Base-by-base conservation (phyloP, 2,329 filamentous ascomycete genomes). In the Helotiales sp. region DNA sequence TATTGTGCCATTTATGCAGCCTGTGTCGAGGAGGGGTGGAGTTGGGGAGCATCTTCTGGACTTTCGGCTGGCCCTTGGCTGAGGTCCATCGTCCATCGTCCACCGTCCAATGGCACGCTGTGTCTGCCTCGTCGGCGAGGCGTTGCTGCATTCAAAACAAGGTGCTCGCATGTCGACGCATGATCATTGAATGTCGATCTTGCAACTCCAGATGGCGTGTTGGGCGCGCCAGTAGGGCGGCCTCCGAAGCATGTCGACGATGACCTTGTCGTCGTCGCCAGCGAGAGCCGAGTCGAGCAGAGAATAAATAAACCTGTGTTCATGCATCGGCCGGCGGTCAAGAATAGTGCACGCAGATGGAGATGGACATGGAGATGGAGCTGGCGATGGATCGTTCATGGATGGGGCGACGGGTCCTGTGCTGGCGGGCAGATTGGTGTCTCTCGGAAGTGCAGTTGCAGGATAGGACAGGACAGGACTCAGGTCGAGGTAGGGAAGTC, bases 111-210 rank as follows among this genome's bases (percentile, higher is more conserved):
- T 61, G 31, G 47, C 22, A 36, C 22, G 27, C 49, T 17, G 36
- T 52, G 55, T 54, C 49, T 52, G 55, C 55, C 53, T 56, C 49
- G 53, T 46, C 24, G 10, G 36, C 38, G 33, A 58, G 56, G 56
- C 56, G 56, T 44, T 46, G n/a, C 30, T 54, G 51, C 38, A 57
- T 54, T 57, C 29, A 55, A 57, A 59, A 55, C 58, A 57, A 61
- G 56, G 58, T 66, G 65, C 62, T 66, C 64, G 64, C 66, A 67
- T 67, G 66, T 66, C 64, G 63, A 65, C 64, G 64, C 66, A 67
- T 67, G 66, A 67, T 65, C 64, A 65, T 34, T 54, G 44, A 50
- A 54, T 62, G 66, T 51, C 63, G 66, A 66, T 67, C 66, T 57
- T 57, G 60, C 53, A 59, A 55, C 53, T 61, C 30, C 12, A 42